Evolutionary conservation across 2,329 filamentous ascomycete species (phyloP).

Genomic region (Elsinoe ampelina): DNA sequence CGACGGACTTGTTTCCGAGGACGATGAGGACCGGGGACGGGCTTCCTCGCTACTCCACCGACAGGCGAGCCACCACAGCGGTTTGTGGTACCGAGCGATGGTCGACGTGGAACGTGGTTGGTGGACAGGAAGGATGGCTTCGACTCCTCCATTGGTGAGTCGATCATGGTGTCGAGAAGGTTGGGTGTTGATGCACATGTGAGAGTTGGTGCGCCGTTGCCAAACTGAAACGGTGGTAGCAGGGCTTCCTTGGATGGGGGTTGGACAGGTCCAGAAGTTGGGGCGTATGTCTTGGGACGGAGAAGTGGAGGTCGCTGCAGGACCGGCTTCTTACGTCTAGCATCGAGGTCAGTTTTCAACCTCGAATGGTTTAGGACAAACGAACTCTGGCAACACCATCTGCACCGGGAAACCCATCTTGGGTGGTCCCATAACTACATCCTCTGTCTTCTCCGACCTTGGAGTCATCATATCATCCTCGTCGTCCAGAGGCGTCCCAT

Average conservation of each 20-base stretch:
- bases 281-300: slow-evolving; percentile 65
- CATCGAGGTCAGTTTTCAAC: slow-evolving; percentile 4
- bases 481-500: slow-evolving; percentile 38
- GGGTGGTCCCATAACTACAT: slow-evolving; percentile 28
- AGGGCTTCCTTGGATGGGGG: slow-evolving; percentile 51
- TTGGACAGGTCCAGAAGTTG: slow-evolving; percentile 54
- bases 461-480: slow-evolving; percentile 25
- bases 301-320: slow-evolving; percentile 62
- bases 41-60: slow-evolving; percentile 60
- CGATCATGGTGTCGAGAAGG: slow-evolving; percentile 69
- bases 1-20: slow-evolving; percentile 83
- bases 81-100: slow-evolving; percentile 52
- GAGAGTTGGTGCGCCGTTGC: slow-evolving; percentile 35
- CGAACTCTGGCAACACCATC: slow-evolving; percentile 27
- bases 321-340: slow-evolving; percentile 24
- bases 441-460: slow-evolving; percentile 20
- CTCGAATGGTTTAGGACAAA: background rate
- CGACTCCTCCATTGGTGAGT: slow-evolving; percentile 48
- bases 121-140: slow-evolving; percentile 35
- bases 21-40: slow-evolving; percentile 49
- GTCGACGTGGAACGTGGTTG: slow-evolving; percentile 53
- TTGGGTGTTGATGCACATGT: slow-evolving; percentile 52
- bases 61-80: slow-evolving; percentile 68
- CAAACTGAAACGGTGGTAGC: slow-evolving; percentile 68
- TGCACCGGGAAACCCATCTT: slow-evolving; percentile 27